phyloP scores from a whole-genome alignment of 2,329 filamentous ascomycete species.

The Cladosporium austrohemisphaericum region DNA sequence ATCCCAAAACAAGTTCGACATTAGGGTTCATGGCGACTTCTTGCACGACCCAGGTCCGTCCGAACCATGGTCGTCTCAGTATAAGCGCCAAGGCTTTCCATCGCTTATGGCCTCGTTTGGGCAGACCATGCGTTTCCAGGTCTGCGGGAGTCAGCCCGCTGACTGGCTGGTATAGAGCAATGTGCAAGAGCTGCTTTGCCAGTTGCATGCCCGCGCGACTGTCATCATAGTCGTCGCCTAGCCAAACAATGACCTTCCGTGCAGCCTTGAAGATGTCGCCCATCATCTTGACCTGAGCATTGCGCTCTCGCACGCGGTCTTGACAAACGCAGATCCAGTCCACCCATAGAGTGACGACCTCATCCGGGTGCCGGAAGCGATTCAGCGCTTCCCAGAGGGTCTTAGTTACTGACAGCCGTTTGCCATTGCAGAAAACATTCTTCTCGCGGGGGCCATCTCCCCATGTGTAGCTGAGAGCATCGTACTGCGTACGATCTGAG shows the following conservation, averaged over 20 bases:
- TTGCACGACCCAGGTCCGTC: conserved; percentile 31
- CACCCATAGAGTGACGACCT: conserved; percentile 26
- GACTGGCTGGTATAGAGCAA: conserved; percentile 18
- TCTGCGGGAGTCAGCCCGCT: conserved; percentile 17
- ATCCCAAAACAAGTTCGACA: conserved; percentile 29
- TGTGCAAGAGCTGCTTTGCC: conserved; percentile 25
- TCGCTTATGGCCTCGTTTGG: conserved; percentile 23
- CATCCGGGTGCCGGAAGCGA: conserved; percentile 24
- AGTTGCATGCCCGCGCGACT: conserved; percentile 29
- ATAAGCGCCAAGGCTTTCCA: conserved; percentile 28
- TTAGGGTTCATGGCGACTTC: conserved; percentile 30
- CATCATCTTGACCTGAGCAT: conserved; percentile 32
- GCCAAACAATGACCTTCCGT: conserved; percentile 29
- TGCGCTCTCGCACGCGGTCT: conserved; percentile 26
- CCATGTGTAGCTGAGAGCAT: conserved; percentile 32
- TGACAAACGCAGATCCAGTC: conserved; percentile 34
- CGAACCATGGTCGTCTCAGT: conserved; percentile 30
- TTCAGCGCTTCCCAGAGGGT: conserved; percentile 28
- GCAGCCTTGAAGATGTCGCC: conserved; percentile 31
- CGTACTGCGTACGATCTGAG: conserved; percentile 23
- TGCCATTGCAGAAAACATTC: conserved; percentile 28
- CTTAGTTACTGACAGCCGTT: conserved; percentile 23
- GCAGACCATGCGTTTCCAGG: conserved; percentile 27
- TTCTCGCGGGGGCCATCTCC: conserved; percentile 23
- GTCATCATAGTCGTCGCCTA: conserved; percentile 29